phyloP scores from a whole-genome alignment of 805 yeast genomes.

The Metschnikowia chrysomelidarum region DNA sequence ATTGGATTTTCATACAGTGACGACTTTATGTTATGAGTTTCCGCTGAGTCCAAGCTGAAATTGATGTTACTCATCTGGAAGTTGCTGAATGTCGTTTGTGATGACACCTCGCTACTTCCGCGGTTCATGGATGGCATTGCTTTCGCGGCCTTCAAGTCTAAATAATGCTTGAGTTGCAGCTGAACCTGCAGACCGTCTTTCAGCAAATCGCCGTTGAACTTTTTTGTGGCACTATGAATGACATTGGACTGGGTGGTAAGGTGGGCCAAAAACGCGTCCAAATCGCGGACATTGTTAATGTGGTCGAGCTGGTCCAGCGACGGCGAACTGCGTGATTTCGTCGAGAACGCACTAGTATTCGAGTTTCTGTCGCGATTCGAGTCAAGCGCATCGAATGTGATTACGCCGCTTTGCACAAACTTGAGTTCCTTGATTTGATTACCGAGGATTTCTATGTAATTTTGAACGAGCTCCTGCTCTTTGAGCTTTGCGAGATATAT shows the following conservation, averaged over 20 bases:
- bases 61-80: no score
- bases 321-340: conserved; percentile 11
- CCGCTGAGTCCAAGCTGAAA: no score
- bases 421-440: conserved; percentile 43
- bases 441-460: conserved; percentile 41
- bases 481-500: conserved; percentile 37
- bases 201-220: conserved; percentile 15
- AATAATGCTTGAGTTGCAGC: conserved; percentile 23
- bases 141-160: conserved; percentile 22
- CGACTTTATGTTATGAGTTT: no score
- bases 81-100: no score
- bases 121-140: no score
- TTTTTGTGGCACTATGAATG: conserved; percentile 40
- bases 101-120: no score
- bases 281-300: conserved; percentile 39
- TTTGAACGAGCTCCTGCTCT: conserved; percentile 42
- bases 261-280: conserved; percentile 39
- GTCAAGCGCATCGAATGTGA: conserved; percentile 42
- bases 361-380: no score
- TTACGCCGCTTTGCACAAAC: conserved; percentile 44
- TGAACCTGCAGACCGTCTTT: conserved; percentile 14
- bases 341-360: conserved; percentile 17
- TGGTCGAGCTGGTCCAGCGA: conserved; percentile 36
- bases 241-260: conserved; percentile 36
- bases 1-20: no score